Evolutionary conservation across 768 basidiomycete genomes (phyloP).

Genomic region (Mycena alexandri): DNA sequence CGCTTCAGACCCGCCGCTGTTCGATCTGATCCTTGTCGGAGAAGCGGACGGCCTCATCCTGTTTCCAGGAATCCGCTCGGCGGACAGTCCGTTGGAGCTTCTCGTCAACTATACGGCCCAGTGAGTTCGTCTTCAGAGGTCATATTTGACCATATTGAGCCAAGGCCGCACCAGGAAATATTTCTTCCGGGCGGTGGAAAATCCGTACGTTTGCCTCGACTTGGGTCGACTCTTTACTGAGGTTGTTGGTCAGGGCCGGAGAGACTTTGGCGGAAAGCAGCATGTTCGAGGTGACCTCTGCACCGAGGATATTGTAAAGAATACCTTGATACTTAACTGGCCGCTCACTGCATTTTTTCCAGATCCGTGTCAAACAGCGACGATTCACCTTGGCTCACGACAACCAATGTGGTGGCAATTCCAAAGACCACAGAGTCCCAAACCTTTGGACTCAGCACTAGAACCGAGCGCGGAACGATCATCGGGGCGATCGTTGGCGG

Average conservation of each 20-base stretch:
- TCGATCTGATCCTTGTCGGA: constrained; percentile 22
- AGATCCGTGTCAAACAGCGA: too few relatives aligned
- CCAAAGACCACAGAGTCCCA: neutral
- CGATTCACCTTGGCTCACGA: neutral
- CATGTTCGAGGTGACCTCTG: constrained; percentile 9
- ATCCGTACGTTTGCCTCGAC: constrained; percentile 2
- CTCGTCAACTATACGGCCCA: constrained; percentile 3
- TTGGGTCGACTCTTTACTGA: neutral
- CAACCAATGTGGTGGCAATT: constrained; percentile 2
- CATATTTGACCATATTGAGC: neutral
- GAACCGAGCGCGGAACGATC: neutral
- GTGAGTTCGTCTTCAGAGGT: neutral
- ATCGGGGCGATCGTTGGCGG: constrained; percentile 12
- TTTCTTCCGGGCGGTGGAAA: constrained; percentile 22
- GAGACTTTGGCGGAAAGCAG: constrained; percentile 10
- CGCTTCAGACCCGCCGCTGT: constrained; percentile 7
- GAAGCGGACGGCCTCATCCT: neutral
- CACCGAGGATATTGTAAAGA: constrained; percentile 8
- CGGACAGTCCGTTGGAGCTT: neutral
- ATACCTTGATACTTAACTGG: neutral
- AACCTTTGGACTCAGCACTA: neutral
- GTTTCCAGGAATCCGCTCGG: constrained; percentile 7
- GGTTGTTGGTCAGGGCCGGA: constrained; percentile 2
- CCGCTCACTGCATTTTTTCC: neutral
- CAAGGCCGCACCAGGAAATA: constrained; percentile 1